These are phyloP conservation scores for Orychophragmus violaceus DNA, from an alignment of 345 rosid species.

Conservation along the genomic window DNA sequence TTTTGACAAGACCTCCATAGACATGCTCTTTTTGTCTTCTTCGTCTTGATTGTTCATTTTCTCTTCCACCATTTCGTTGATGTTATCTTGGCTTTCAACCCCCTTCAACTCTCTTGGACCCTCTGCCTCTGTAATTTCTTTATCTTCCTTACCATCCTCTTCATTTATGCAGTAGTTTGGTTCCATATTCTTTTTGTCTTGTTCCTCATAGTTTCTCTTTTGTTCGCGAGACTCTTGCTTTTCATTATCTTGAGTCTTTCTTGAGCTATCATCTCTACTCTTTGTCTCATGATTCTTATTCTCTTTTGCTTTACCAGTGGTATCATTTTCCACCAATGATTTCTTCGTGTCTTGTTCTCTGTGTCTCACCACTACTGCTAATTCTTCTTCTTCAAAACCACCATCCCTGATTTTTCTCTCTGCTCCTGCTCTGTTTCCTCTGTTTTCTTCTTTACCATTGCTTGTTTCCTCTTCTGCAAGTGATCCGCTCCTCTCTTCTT, in stretches of 20 bases:
- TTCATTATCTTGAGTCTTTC: background rate
- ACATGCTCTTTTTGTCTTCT: background rate
- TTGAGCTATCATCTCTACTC: background rate
- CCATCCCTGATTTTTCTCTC: background rate
- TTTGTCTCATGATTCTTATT: background rate
- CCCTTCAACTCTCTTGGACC: background rate
- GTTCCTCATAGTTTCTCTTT: background rate
- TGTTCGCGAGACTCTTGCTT: background rate
- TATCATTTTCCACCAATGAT: background rate
- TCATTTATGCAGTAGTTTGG: background rate
- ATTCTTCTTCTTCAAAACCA: background rate
- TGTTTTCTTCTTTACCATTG: background rate
- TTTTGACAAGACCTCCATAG: background rate
- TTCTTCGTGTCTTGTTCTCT: background rate
- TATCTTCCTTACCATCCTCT: background rate
- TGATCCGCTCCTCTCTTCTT: background rate
- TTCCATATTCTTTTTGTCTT: background rate
- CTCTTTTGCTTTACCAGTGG: background rate
- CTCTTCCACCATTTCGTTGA: background rate
- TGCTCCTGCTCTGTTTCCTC: constrained; percentile 1
- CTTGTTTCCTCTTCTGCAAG: constrained; percentile 1
- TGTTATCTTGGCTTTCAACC: background rate
- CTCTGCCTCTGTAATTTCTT: background rate
- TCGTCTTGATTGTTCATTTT: background rate
- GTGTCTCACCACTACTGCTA: background rate